Evolutionary conservation across 1,284 basidiomycete species (phyloP), one percentile per base, ranked within the genome.

Genomic region (Anthracocystis panici-leucophaei): DNA sequence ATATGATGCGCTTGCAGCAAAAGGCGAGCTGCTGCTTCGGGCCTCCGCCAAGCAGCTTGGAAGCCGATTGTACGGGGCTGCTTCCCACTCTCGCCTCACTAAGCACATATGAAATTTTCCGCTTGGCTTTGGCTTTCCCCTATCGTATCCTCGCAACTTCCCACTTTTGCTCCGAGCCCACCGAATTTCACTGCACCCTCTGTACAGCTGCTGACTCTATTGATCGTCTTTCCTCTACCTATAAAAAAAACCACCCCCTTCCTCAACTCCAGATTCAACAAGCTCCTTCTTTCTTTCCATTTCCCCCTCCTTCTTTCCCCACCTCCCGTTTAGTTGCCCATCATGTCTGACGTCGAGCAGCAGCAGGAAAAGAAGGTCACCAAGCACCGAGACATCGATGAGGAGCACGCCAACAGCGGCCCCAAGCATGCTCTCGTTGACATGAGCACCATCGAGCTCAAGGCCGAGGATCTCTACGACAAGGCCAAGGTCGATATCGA

Each of bases 401-500:
- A 52, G 44, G 75, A 78, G 73, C 77, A 80, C 53, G 72, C 44
- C 57, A 66, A 57, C 57, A 74, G 33, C 45, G 77, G 58, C 33
- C 68, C 75, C 70, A 75, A 83, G 77, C 84, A 84, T 62, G 85
- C 84, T 33, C 80, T 85, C 46, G 85, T 86, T 48, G 85, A 86
- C 77, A 86, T 86, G 85, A 82, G 82, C 73, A 84, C 85, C 57
- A 94, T 95, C 77, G 92, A 94, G 87, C 89, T 96, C 82, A 94
- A 91, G 86, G 93, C 93, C 11, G 93, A 95, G 87, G 94, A 98
- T 87, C 88, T 98, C 18, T 97, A 96, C 87, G 93, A 96, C 88
- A 97, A 96, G 89, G 94, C 97, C 88, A 98, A 98, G 89, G 95
- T 98, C 87, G 95, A 98, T 87, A 90, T 98, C 63, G 95, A 97